Evolutionary conservation across 1,284 basidiomycete species (phyloP).

Genomic region (Bjerkandera adusta): DNA sequence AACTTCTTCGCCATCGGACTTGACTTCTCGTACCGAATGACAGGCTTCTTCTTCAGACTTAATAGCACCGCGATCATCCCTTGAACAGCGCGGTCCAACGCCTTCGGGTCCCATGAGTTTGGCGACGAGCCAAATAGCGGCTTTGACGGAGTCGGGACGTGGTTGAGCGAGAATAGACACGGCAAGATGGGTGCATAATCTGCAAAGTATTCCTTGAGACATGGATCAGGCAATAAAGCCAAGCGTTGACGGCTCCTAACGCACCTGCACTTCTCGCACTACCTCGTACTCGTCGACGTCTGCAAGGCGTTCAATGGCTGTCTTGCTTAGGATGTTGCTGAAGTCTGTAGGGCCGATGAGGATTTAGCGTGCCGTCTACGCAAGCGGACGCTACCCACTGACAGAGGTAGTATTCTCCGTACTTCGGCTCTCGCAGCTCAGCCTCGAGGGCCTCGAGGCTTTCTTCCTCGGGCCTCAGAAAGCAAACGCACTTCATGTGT

Average conservation of each 20-base stretch:
- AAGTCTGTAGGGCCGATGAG: constrained; percentile 63
- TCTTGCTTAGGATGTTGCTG: constrained; percentile 90
- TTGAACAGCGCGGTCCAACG: constrained; percentile 77
- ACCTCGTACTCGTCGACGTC: constrained; percentile 96
- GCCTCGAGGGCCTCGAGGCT: constrained; percentile 81
- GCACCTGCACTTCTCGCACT: constrained; percentile 93
- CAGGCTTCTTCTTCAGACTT: constrained; percentile 93
- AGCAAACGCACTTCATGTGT: constrained; percentile 96
- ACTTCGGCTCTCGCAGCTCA: constrained; percentile 89
- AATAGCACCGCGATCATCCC: constrained; percentile 88
- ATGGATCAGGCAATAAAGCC: constrained; percentile 19
- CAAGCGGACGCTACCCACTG: constrained; percentile 61
- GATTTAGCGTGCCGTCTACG: constrained; percentile 15
- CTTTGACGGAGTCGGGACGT: constrained; percentile 57
- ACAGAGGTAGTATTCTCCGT: constrained; percentile 98
- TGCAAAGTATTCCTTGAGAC: constrained; percentile 86
- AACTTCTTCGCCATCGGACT: constrained; percentile 89
- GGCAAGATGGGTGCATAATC: constrained; percentile 90
- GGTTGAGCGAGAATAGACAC: constrained; percentile 87
- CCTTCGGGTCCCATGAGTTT: constrained; percentile 67
- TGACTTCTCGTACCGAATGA: constrained; percentile 95
- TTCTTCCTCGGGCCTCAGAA: constrained; percentile 79
- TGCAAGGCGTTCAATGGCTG: constrained; percentile 90
- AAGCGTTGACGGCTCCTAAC: constrained; percentile 20
- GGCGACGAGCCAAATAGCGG: constrained; percentile 72